Conservation (phyloP, 2,329 filamentous ascomycete genomes). For the Dothidotthia symphoricarpi region DNA sequence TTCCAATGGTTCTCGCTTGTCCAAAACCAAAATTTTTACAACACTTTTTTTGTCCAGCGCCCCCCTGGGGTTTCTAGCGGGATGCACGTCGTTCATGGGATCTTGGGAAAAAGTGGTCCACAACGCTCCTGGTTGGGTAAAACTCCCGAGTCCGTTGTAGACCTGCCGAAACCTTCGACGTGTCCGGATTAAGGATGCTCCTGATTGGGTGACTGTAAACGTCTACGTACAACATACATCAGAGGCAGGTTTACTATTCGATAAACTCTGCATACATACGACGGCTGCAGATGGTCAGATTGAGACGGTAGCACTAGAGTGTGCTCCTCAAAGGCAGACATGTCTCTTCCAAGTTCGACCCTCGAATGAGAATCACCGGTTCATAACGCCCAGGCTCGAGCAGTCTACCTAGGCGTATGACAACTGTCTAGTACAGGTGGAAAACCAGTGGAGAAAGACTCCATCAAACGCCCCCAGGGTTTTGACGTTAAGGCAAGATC, state of each 20-base stretch:
- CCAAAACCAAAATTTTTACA: too few species aligned
- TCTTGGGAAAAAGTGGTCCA: slow-evolving; percentile 15
- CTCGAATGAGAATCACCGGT: too few species aligned
- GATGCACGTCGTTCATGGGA: slow-evolving; percentile 25
- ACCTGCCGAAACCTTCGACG: slow-evolving; percentile 20
- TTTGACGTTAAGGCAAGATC: background rate
- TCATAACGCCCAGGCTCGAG: background rate
- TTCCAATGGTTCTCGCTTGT: too few species aligned
- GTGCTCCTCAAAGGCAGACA: too few species aligned
- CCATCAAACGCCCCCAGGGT: slow-evolving; percentile 18
- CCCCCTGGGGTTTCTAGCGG: slow-evolving; percentile 2
- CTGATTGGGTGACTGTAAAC: slow-evolving; percentile 18
- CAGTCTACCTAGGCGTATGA: slow-evolving; percentile 11
- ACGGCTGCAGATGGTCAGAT: too few species aligned
- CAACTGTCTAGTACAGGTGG: slow-evolving; percentile 12
- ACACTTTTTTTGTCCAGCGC: too few species aligned
- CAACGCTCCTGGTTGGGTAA: slow-evolving; percentile 19
- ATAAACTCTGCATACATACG: slow-evolving; percentile 4
- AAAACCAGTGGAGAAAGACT: slow-evolving; percentile 13
- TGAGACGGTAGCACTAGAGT: too few species aligned
- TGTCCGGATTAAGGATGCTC: slow-evolving; percentile 14
- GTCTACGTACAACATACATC: slow-evolving; percentile 8
- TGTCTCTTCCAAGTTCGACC: too few species aligned
- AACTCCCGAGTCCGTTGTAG: slow-evolving; percentile 10
- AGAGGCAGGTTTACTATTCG: slow-evolving; percentile 16